These are phyloP conservation scores for Collybiopsis confluens DNA, from an alignment of 768 basidiomycete genomes.

Conservation along the genomic window DNA sequence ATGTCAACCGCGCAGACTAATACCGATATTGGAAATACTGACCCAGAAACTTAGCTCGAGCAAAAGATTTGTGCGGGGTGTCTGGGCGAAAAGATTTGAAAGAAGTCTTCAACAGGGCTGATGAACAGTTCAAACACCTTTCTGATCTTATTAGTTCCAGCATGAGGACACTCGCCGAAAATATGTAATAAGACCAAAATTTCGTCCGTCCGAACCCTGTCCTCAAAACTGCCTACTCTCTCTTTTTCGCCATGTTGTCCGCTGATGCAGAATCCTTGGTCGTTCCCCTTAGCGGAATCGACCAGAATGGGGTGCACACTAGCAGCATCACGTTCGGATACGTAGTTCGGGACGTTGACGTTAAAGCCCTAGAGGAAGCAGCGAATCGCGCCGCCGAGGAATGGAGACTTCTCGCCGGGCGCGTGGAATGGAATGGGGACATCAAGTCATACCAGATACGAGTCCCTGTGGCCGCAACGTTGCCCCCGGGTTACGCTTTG, in stretches of 20 bases:
- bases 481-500: not conserved
- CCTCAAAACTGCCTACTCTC: not conserved
- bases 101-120: not conserved
- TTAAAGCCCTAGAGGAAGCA: not conserved
- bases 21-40: not conserved
- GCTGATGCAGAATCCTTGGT: not conserved
- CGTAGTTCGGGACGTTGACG: not conserved
- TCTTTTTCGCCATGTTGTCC: not conserved
- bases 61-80: too few relatives aligned
- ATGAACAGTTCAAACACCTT: not conserved
- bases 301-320: slow-evolving; percentile 5
- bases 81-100: too few relatives aligned
- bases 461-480: not conserved
- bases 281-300: slow-evolving; percentile 6
- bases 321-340: slow-evolving; percentile 7
- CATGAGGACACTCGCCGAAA: not conserved
- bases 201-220: not conserved
- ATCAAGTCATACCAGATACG: not conserved
- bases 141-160: not conserved
- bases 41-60: not conserved
- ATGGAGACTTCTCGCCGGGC: slow-evolving; percentile 7
- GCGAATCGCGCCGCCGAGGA: slow-evolving; percentile 1
- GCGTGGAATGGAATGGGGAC: slow-evolving; percentile 1
- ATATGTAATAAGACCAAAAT: not conserved
- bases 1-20: too few relatives aligned